Conservation (phyloP, 306 rosid species). For the Fragaria ananassa region DNA sequence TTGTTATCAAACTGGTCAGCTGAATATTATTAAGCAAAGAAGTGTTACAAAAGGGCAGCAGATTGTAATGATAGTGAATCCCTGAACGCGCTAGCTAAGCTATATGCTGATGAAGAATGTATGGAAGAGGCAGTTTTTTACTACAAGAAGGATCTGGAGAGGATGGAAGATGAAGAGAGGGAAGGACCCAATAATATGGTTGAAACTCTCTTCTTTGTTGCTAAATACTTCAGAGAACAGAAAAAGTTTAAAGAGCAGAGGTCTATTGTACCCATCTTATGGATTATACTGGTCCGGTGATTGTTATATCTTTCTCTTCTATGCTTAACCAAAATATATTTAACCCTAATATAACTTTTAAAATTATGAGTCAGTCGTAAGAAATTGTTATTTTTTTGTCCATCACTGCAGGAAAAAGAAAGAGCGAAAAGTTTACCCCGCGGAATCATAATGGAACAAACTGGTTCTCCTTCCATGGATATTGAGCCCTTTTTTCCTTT, state of each 20-base stretch:
- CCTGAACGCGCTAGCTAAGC: constrained; percentile 74
- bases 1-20: constrained; percentile 79
- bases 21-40: constrained; percentile 79
- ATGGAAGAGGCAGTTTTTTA: constrained; percentile 87
- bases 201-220: constrained; percentile 80
- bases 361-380: neutral
- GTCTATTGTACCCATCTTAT: constrained; percentile 90
- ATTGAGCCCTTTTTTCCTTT: constrained; percentile 76
- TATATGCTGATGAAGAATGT: constrained; percentile 61
- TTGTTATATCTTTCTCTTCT: constrained; percentile 18
- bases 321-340: neutral
- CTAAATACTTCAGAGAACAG: constrained; percentile 53
- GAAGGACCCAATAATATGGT: constrained; percentile 95
- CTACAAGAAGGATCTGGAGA: constrained; percentile 84
- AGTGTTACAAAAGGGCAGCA: constrained; percentile 87
- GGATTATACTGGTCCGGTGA: constrained; percentile 93
- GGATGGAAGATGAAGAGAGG: constrained; percentile 94
- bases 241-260: constrained; percentile 84
- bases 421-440: constrained; percentile 81
- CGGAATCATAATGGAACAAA: constrained; percentile 72
- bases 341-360: neutral
- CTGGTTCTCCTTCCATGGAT: constrained; percentile 65
- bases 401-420: constrained; percentile 71
- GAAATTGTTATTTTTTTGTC: constrained; percentile 12
- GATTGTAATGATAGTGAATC: constrained; percentile 88